phyloP scores from a whole-genome alignment of 371 early-diverging fungal species.

The Capillidium rhysosporum region DNA sequence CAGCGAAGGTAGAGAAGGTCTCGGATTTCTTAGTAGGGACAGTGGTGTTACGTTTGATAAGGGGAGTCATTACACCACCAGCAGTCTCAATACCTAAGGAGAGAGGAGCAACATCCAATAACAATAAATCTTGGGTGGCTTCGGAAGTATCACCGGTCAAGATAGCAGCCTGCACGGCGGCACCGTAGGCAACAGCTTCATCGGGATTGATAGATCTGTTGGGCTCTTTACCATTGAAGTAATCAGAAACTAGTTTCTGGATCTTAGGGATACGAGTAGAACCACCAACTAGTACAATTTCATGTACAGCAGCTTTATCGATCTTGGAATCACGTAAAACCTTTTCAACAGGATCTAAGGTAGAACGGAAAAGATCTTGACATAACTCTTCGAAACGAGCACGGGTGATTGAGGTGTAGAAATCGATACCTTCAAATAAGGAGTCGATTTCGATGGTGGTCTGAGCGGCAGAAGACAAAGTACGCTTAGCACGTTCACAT shows the following conservation, averaged over 20 bases:
- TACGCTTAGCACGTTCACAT: conserved; percentile 77
- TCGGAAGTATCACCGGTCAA: conserved; percentile 68
- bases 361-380: conserved; percentile 82
- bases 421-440: conserved; percentile 79
- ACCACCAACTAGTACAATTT: conserved; percentile 98
- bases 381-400: conserved; percentile 95
- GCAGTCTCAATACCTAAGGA: conserved; percentile 93
- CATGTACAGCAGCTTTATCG: conserved; percentile 79
- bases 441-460: conserved; percentile 56
- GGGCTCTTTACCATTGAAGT: conserved; percentile 94
- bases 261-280: conserved; percentile 99
- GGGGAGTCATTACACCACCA: conserved; percentile 90
- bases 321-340: conserved; percentile 85
- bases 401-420: conserved; percentile 88
- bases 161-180: conserved; percentile 94
- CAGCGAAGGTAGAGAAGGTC: conserved; percentile 93
- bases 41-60: conserved; percentile 93
- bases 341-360: conserved; percentile 91
- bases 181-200: conserved; percentile 97
- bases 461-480: conserved; percentile 58
- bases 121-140: conserved; percentile 59
- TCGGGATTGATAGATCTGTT: conserved; percentile 97
- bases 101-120: conserved; percentile 61
- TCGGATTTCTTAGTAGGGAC: conserved; percentile 95
- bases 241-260: conserved; percentile 90